Percentiles rank a stretch among this genome's conserved stretches.
Conservation (phyloP, 83 land plant genomes). For the Picea abies region DNA sequence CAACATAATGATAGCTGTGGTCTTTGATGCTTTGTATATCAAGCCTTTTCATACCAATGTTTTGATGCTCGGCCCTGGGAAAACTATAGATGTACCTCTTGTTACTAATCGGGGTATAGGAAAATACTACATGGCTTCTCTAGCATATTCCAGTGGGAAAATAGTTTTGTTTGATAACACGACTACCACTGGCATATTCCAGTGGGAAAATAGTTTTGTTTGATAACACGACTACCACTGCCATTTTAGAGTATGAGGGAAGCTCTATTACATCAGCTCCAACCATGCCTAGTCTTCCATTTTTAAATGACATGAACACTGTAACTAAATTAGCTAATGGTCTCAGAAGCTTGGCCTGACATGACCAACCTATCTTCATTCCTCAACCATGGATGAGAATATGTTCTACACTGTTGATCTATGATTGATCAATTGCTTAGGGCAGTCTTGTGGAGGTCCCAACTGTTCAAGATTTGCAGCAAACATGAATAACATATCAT, state of each 20-base stretch:
- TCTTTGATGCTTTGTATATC: constrained; percentile 28
- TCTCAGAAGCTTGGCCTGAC: background rate
- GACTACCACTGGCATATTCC: constrained; percentile 14
- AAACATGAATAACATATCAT: constrained; percentile 57
- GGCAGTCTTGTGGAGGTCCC: constrained; percentile 14
- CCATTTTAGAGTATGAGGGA: background rate
- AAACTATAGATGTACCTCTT: constrained; percentile 30
- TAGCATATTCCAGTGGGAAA: background rate
- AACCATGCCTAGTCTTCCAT: constrained; percentile 18
- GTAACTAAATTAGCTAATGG: constrained; percentile 32
- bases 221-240: constrained; percentile 7
- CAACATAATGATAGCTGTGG: constrained; percentile 32
- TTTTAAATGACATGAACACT: constrained; percentile 29
- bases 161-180: background rate
- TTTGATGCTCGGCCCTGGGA: constrained; percentile 37
- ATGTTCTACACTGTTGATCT: constrained; percentile 44
- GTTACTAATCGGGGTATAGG: constrained; percentile 17
- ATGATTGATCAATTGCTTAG: constrained; percentile 33
- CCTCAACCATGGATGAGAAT: constrained; percentile 27
- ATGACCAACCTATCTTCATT: constrained; percentile 15
- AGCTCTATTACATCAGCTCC: too few species aligned
- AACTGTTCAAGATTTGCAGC: background rate
- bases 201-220: background rate
- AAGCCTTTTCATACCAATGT: constrained; percentile 22
- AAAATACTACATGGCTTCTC: constrained; percentile 22